Conservation (phyloP, 2,329 filamentous ascomycete genomes). For the Cercospora sp. region DNA sequence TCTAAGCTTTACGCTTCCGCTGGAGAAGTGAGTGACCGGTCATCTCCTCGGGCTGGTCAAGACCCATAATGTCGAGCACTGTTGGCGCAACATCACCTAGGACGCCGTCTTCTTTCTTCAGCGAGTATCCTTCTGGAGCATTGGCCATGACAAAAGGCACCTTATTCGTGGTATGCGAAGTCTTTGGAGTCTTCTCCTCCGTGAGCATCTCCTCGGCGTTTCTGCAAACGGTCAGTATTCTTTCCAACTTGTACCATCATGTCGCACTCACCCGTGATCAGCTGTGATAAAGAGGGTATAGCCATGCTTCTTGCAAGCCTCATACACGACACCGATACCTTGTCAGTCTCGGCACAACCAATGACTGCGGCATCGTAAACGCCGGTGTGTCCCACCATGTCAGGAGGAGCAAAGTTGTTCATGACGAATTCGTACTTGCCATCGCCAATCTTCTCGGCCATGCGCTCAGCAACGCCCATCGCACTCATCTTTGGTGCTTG, state of each 20-base stretch:
- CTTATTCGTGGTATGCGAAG: conserved; percentile 95
- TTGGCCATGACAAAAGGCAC: conserved; percentile 99
- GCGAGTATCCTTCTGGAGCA: conserved; percentile 81
- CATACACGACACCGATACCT: conserved; percentile 88
- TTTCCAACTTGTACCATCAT: neutral
- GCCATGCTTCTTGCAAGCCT: conserved; percentile 87
- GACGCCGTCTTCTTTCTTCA: conserved; percentile 84
- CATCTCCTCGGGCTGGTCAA: conserved; percentile 90
- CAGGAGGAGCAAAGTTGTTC: conserved; percentile 99
- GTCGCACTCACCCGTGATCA: conserved; percentile 64
- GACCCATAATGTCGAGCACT: conserved; percentile 83
- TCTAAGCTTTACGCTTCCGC: conserved; percentile 51
- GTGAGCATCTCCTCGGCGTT: conserved; percentile 99
- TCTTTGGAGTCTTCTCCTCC: conserved; percentile 93
- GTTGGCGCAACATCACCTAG: conserved; percentile 97
- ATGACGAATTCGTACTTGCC: conserved; percentile 93
- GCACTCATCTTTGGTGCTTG: conserved; percentile 95
- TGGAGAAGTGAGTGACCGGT: conserved; percentile 79
- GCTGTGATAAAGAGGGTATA: conserved; percentile 95
- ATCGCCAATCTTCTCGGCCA: conserved; percentile 81
- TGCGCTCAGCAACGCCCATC: conserved; percentile 83
- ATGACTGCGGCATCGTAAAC: conserved; percentile 92
- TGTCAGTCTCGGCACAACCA: conserved; percentile 83
- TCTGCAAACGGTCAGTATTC: conserved; percentile 39
- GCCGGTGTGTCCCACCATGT: conserved; percentile 99